These are phyloP conservation scores for Dendrobium officinale DNA, from an alignment of 106 monocot genomes.

Conservation along the genomic window DNA sequence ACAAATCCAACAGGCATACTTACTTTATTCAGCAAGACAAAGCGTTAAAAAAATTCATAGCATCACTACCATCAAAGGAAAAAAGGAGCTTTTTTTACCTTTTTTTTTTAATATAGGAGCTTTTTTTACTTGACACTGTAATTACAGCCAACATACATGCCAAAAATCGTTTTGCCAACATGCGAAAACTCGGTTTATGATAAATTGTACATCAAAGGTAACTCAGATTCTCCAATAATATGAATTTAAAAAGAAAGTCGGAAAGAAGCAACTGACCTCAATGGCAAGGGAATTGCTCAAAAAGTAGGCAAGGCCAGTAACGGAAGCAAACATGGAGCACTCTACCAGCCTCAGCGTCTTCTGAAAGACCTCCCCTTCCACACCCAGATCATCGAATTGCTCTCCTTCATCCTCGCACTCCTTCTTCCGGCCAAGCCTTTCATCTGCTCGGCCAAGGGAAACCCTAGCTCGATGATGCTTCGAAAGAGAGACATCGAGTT, in stretches of 20 bases:
- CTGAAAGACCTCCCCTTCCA: conserved; percentile 46
- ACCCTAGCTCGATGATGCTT: conserved; percentile 2
- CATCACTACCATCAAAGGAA: not conserved
- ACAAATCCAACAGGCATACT: not conserved
- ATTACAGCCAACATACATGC: not conserved
- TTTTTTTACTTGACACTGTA: not conserved
- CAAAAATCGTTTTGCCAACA: not conserved
- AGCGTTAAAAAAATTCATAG: not conserved
- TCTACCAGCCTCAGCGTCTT: conserved; percentile 87
- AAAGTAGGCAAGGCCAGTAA: conserved; percentile 77
- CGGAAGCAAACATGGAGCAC: conserved; percentile 96
- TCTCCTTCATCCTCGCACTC: not conserved
- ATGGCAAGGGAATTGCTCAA: conserved; percentile 87
- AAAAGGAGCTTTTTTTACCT: not conserved
- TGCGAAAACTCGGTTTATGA: not conserved
- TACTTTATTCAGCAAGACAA: not conserved
- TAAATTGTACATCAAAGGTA: not conserved
- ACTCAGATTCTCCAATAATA: not conserved
- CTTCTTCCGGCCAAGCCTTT: not conserved
- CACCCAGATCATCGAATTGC: conserved; percentile 34
- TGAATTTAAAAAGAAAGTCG: not conserved
- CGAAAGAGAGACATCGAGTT: not conserved
- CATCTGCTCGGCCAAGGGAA: conserved; percentile 7
- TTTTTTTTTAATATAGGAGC: too few relatives aligned
- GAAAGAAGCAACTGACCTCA: conserved; percentile 38